Evolutionary conservation across 768 basidiomycete species (phyloP), one percentile per base, ranked within the genome.

Genomic region (Trichaptum fuscoviolaceum): DNA sequence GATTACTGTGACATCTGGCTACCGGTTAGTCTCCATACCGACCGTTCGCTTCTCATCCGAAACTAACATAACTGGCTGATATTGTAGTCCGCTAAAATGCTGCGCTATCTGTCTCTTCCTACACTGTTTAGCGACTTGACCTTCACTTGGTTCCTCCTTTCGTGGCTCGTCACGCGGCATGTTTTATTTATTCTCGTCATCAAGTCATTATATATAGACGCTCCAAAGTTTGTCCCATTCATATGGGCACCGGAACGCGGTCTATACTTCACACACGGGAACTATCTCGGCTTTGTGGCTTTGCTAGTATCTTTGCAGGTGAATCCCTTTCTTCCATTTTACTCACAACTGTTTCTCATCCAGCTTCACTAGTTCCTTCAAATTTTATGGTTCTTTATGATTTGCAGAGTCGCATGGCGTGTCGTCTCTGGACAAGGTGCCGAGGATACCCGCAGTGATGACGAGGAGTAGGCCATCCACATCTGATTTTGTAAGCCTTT

Each of bases 1-100:
- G 97, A 99, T 74, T 88, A 86, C 74, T 92, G 90, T 73, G 97
- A 99, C 78, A 92, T 99, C 64, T 87, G 93, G 74, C 77, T 99
- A 10, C 92, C 96, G 2, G 95, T 96, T 73, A 73, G 93, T 85
- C 9, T 59, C 23, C 60, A 24, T 64, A 52, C 36, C 20, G 24
- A 57, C 25, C n/a, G 27, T 17, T 36, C 23, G 27, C 20, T 36
- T 35, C 24, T 6, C 26, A n/a, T 12, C 65, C n/a, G 42, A 52
- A 25, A 57, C 15, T 58, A 42, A 34, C 24, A 36, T 63, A 96
- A 94, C 75, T 92, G 69, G 96, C 8, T 30, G 30, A 30, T 30
- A 30, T 30, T 30, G 8, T 30, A 30, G 30, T 30, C 30, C 30
- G 30, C 95, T 10, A 99, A 99, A 77, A 96, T 99, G 92, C 77